phyloP scores from a whole-genome alignment of 2,329 filamentous ascomycete genomes.

The Coniochaeta sp. region DNA sequence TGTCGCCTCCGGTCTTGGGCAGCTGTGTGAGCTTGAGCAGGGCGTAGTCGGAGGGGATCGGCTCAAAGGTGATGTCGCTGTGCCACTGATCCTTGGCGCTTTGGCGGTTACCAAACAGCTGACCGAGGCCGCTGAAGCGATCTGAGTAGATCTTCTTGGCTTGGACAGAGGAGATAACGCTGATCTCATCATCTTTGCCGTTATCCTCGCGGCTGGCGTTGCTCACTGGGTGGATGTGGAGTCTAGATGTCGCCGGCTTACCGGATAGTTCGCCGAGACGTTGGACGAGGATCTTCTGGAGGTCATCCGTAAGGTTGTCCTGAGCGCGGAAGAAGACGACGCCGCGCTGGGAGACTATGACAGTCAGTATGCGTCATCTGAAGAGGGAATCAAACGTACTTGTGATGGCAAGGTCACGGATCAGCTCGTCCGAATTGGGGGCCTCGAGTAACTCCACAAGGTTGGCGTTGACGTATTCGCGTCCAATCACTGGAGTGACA shows the following conservation, averaged over 20 bases:
- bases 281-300: slow-evolving; percentile 60
- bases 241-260: slow-evolving; percentile 45
- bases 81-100: slow-evolving; percentile 46
- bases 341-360: slow-evolving; percentile 59
- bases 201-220: slow-evolving; percentile 47
- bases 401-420: slow-evolving; percentile 55
- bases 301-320: slow-evolving; percentile 50
- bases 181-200: slow-evolving; percentile 52
- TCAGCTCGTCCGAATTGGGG: slow-evolving; percentile 44
- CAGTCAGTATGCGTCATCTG: neutral
- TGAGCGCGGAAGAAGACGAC: slow-evolving; percentile 67
- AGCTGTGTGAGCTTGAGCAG: slow-evolving; percentile 46
- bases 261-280: slow-evolving; percentile 51
- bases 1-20: slow-evolving; percentile 49
- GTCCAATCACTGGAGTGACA: slow-evolving; percentile 47
- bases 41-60: slow-evolving; percentile 56
- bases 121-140: slow-evolving; percentile 26
- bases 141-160: slow-evolving; percentile 43
- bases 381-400: slow-evolving; percentile 38
- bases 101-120: slow-evolving; percentile 32
- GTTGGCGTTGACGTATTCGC: slow-evolving; percentile 43
- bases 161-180: slow-evolving; percentile 53
- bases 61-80: slow-evolving; percentile 60
- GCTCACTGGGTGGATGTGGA: slow-evolving; percentile 55
- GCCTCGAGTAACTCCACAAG: slow-evolving; percentile 48